Conservation (phyloP, 768 basidiomycete species). For the Amanita fuliginea region DNA sequence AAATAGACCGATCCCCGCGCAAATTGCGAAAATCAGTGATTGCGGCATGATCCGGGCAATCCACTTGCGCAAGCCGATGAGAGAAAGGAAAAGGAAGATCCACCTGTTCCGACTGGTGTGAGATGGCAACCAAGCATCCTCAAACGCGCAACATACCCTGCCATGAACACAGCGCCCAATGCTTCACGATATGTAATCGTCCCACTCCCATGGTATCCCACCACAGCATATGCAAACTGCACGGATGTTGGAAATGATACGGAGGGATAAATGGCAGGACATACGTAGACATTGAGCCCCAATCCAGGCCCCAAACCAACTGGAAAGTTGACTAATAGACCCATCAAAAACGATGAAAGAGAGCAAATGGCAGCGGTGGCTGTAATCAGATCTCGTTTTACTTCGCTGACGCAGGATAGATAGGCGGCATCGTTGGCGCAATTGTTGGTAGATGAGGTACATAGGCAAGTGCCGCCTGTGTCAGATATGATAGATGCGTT, state of each 20-base stretch:
- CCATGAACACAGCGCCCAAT: slow-evolving; percentile 76
- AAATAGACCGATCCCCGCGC: slow-evolving; percentile 83
- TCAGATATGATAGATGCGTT: slow-evolving; percentile 72
- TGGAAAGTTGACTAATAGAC: slow-evolving; percentile 73
- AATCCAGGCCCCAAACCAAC: slow-evolving; percentile 84
- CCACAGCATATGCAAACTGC: slow-evolving; percentile 81
- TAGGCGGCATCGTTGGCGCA: slow-evolving; percentile 46
- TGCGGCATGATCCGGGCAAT: slow-evolving; percentile 82
- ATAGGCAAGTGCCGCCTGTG: slow-evolving; percentile 75
- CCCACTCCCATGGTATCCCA: slow-evolving; percentile 72
- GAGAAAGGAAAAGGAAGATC: slow-evolving; percentile 70
- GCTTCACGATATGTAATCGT: slow-evolving; percentile 71
- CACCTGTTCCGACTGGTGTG: slow-evolving; percentile 31
- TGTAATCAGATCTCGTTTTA: slow-evolving; percentile 72
- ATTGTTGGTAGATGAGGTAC: slow-evolving; percentile 38
- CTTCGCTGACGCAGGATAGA: slow-evolving; percentile 42
- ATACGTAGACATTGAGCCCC: slow-evolving; percentile 71
- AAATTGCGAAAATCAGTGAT: slow-evolving; percentile 75
- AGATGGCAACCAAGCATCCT: neutral
- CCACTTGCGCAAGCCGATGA: slow-evolving; percentile 85
- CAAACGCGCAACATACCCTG: slow-evolving; percentile 43
- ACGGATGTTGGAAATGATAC: slow-evolving; percentile 1
- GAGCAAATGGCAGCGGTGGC: slow-evolving; percentile 71
- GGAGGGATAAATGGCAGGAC: slow-evolving; percentile 13
- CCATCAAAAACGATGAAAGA: slow-evolving; percentile 73